Conservation (phyloP, 371 early-diverging fungal species). For the Entomophthora muscae region DNA sequence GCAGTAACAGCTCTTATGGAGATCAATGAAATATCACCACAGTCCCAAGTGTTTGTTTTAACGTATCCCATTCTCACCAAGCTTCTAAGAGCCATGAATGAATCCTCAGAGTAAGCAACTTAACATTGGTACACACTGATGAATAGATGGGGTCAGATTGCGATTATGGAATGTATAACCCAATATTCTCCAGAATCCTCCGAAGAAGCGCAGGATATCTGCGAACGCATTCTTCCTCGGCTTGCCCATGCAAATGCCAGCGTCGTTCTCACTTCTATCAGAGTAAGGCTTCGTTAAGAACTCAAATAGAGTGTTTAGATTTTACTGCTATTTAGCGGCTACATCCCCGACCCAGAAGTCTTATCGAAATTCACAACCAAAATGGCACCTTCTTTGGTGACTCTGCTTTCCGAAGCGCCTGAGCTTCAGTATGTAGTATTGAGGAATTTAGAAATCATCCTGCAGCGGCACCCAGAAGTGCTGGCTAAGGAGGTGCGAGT, state of each 20-base stretch:
- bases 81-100: conserved; percentile 77
- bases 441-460: conserved; percentile 72
- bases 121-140: background rate
- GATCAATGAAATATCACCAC: conserved; percentile 63
- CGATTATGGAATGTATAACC: conserved; percentile 72
- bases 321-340: conserved; percentile 38
- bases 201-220: conserved; percentile 67
- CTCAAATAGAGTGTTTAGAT: conserved; percentile 17
- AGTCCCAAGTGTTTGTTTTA: conserved; percentile 45
- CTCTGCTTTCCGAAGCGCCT: conserved; percentile 66
- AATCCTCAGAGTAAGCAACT: conserved; percentile 70
- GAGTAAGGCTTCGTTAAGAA: conserved; percentile 20
- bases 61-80: conserved; percentile 61
- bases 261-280: conserved; percentile 70
- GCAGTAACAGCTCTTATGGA: conserved; percentile 79
- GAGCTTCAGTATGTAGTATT: conserved; percentile 91
- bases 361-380: conserved; percentile 46
- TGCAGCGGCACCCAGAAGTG: conserved; percentile 65
- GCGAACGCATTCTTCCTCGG: conserved; percentile 75
- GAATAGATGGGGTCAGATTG: conserved; percentile 85
- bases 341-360: conserved; percentile 47
- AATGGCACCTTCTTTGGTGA: conserved; percentile 85
- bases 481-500: conserved; percentile 72
- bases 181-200: conserved; percentile 44
- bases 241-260: conserved; percentile 87